phyloP scores from a whole-genome alignment of 768 basidiomycete species.

The Termitomyces titanicus region DNA sequence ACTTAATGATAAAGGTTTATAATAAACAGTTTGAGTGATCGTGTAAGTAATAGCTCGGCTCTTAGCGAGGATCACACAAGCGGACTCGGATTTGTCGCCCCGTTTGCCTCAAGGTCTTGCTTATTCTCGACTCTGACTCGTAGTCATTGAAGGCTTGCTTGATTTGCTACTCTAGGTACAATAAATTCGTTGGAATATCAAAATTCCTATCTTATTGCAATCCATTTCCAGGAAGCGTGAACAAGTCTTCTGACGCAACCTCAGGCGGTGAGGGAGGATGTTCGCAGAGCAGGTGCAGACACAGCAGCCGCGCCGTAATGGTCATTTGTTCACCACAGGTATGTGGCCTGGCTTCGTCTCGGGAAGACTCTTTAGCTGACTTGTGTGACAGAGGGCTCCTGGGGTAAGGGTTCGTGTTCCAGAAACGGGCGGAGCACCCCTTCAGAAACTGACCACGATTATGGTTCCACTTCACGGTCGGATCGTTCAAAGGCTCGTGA shows the following conservation, averaged over 20 bases:
- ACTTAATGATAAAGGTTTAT: neutral
- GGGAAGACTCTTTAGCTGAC: neutral
- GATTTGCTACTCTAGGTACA: neutral
- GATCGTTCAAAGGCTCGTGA: constrained; percentile 35
- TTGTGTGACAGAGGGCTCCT: constrained; percentile 29
- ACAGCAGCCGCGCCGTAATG: constrained; percentile 15
- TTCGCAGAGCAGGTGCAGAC: constrained; percentile 13
- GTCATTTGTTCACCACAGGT: constrained; percentile 25
- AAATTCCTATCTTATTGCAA: neutral
- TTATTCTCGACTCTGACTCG: neutral
- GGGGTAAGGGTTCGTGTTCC: constrained; percentile 21
- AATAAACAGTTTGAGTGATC: neutral
- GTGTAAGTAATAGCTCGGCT: constrained; percentile 3
- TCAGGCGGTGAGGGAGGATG: constrained; percentile 8
- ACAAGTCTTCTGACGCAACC: neutral
- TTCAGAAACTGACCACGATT: constrained; percentile 51
- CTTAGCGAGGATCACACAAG: constrained; percentile 4
- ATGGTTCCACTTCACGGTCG: constrained; percentile 45
- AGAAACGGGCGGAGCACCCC: constrained; percentile 37
- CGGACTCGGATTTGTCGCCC: constrained; percentile 10
- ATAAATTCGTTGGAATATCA: neutral
- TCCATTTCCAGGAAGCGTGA: constrained; percentile 1
- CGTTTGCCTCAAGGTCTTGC: constrained; percentile 3
- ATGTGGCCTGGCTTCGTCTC: neutral
- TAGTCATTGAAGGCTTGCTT: neutral